phyloP scores from a whole-genome alignment of 345 rosid species.

The Dipteronia sinensis region DNA sequence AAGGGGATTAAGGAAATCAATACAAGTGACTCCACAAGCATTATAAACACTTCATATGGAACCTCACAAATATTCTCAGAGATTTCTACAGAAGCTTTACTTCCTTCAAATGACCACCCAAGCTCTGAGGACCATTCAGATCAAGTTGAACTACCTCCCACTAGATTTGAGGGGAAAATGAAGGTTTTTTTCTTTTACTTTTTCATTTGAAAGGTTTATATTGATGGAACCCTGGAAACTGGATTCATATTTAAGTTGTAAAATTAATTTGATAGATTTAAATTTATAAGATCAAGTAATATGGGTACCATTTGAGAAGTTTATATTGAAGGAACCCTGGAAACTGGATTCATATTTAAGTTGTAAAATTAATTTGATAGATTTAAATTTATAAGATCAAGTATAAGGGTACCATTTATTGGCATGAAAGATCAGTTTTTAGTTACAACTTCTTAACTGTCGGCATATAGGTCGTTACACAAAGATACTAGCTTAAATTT shows the following conservation, averaged over 20 bases:
- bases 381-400: neutral
- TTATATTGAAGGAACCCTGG: neutral
- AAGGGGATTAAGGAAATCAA: neutral
- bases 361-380: neutral
- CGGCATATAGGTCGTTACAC: neutral
- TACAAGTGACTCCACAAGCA: neutral
- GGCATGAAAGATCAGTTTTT: neutral
- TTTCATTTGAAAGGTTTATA: neutral
- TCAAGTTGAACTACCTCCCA: neutral
- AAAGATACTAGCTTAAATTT: neutral
- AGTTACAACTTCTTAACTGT: neutral
- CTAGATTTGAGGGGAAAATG: neutral
- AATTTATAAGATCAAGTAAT: no score
- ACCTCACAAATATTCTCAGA: neutral
- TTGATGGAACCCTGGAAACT: no score
- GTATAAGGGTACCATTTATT: neutral
- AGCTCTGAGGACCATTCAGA: slow-evolving; percentile 4
- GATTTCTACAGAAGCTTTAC: neutral
- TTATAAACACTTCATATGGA: neutral
- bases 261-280: no score
- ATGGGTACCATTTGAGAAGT: no score
- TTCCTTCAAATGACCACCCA: neutral
- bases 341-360: neutral
- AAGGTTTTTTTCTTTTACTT: slow-evolving; percentile 6
- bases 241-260: no score